Evolutionary conservation across 2,329 filamentous ascomycete genomes (phyloP).

Genomic region (Penicillium glabrum): DNA sequence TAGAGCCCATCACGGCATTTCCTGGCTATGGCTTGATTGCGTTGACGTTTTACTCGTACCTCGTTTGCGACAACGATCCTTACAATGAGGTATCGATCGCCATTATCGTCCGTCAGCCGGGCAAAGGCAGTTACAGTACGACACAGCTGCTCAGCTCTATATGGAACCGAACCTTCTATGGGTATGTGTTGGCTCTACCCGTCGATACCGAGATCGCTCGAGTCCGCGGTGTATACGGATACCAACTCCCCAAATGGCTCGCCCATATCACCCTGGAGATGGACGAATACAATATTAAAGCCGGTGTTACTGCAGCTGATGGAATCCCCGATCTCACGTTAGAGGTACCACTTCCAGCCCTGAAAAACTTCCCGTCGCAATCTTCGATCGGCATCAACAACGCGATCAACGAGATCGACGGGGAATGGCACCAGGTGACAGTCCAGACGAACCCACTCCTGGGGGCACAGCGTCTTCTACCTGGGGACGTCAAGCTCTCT

Average conservation of each 20-base stretch:
- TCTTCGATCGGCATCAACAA: constrained; percentile 11
- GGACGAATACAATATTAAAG: constrained; percentile 6
- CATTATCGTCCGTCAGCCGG: constrained; percentile 13
- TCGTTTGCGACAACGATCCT: constrained; percentile 15
- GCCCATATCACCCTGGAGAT: constrained; percentile 14
- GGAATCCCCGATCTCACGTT: not conserved
- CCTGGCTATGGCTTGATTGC: constrained; percentile 14
- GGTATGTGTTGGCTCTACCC: constrained; percentile 14
- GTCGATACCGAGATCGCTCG: constrained; percentile 17
- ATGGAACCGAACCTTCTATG: constrained; percentile 15
- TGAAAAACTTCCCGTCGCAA: constrained; percentile 10
- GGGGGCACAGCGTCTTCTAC: constrained; percentile 8
- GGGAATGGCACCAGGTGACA: constrained; percentile 12
- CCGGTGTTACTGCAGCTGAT: not conserved
- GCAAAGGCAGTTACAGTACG: constrained; percentile 9
- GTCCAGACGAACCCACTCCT: constrained; percentile 14
- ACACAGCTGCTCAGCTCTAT: constrained; percentile 13
- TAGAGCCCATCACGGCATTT: constrained; percentile 13
- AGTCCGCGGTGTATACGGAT: constrained; percentile 16
- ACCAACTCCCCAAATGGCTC: constrained; percentile 16
- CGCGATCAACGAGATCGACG: constrained; percentile 15
- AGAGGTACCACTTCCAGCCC: constrained; percentile 7
- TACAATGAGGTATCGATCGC: constrained; percentile 16
- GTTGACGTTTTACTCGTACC: constrained; percentile 15
- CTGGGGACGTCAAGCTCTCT: constrained; percentile 5